Conservation (phyloP, 2,329 filamentous ascomycete genomes). For the Monosporascus ibericus region DNA sequence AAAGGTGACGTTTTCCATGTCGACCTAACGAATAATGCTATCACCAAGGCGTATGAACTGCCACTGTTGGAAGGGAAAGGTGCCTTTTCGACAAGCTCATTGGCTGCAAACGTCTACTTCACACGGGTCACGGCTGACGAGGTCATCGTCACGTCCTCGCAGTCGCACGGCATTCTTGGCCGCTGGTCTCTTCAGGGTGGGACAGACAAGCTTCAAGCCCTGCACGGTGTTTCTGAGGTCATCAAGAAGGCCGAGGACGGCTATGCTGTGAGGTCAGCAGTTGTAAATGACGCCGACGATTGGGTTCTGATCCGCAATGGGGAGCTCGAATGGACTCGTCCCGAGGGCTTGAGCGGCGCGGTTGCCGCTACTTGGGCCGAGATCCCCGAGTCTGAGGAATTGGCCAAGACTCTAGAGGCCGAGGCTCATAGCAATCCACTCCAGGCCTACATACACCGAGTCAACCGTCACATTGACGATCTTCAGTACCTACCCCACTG, state of each 20-base stretch:
- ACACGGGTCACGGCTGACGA: constrained; percentile 74
- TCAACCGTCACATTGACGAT: constrained; percentile 75
- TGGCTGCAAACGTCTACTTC: constrained; percentile 81
- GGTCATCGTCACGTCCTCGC: constrained; percentile 66
- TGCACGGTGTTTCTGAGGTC: constrained; percentile 76
- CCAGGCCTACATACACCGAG: constrained; percentile 79
- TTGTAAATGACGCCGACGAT: constrained; percentile 61
- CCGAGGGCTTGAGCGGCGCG: constrained; percentile 76
- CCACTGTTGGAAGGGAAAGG: constrained; percentile 65
- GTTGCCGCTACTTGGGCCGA: constrained; percentile 77
- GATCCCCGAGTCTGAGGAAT: constrained; percentile 62
- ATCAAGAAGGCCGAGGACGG: constrained; percentile 61
- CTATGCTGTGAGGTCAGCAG: constrained; percentile 73
- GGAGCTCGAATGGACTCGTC: constrained; percentile 70
- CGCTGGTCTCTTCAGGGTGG: constrained; percentile 59
- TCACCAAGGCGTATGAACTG: constrained; percentile 75
- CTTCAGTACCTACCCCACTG: constrained; percentile 70
- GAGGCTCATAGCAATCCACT: constrained; percentile 79
- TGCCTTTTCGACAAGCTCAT: constrained; percentile 71
- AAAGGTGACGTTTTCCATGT: constrained; percentile 85
- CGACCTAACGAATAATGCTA: constrained; percentile 60
- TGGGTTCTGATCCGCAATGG: constrained; percentile 85
- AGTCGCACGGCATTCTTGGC: constrained; percentile 68
- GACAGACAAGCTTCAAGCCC: constrained; percentile 36
- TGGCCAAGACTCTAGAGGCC: constrained; percentile 75